A percentile compares a stretch with the other conserved stretches of the same genome.
These are phyloP conservation scores for Leptomonas pyrrhocoris DNA, from an alignment of 208 protist genomes.

Conservation along the genomic window DNA sequence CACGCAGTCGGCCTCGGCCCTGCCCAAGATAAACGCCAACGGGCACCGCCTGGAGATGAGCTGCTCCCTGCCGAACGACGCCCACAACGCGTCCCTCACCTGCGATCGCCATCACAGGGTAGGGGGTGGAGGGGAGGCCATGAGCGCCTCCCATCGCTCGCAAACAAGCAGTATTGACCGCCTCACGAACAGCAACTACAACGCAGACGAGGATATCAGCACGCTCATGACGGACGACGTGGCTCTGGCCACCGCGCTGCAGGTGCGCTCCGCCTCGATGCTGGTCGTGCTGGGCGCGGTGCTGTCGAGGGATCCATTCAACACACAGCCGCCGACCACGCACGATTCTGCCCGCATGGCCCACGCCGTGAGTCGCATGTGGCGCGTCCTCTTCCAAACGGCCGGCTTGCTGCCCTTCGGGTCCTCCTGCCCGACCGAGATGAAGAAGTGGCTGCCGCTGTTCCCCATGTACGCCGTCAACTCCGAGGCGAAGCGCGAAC, in stretches of 20 bases:
- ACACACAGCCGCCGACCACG: slow-evolving; percentile 1
- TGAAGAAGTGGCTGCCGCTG: slow-evolving; percentile 53
- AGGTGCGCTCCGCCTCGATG: slow-evolving; percentile 36
- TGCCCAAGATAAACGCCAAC: neutral
- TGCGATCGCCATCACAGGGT: slow-evolving; percentile 5
- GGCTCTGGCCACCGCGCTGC: slow-evolving; percentile 44
- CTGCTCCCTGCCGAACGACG: no score
- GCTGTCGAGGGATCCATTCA: slow-evolving; percentile 12
- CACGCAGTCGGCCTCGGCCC: neutral
- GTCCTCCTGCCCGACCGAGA: slow-evolving; percentile 40
- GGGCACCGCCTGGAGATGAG: neutral
- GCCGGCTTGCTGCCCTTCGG: slow-evolving; percentile 56
- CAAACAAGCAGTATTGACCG: neutral
- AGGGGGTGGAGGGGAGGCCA: neutral
- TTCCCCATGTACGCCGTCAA: slow-evolving; percentile 61
- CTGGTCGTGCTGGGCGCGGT: slow-evolving; percentile 36
- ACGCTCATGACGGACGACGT: slow-evolving; percentile 50
- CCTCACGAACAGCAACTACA: neutral
- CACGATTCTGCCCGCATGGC: slow-evolving; percentile 15
- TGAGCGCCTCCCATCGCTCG: slow-evolving; percentile 5
- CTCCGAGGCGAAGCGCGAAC: slow-evolving; percentile 38
- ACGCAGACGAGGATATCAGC: neutral
- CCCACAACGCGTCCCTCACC: neutral
- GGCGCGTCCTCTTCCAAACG: slow-evolving; percentile 57
- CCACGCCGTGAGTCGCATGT: slow-evolving; percentile 29